Percentiles rank a stretch among this genome's conserved stretches.
Evolutionary conservation across 371 early-diverging fungal species (phyloP).

Genomic region (Mucor ambiguus): DNA sequence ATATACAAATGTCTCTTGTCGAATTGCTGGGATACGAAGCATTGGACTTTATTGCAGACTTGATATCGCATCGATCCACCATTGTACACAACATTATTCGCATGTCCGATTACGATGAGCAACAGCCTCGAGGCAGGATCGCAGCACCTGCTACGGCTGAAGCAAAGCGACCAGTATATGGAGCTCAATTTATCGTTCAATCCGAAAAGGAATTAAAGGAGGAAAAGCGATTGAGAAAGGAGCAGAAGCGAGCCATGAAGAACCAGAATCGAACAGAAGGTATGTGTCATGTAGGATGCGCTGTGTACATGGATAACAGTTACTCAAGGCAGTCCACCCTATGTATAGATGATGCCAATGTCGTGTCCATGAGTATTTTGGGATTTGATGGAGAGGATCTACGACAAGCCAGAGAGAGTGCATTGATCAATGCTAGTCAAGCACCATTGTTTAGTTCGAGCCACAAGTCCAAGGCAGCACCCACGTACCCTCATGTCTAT

Average conservation of each 20-base stretch:
- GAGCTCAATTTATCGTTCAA: constrained; percentile 71
- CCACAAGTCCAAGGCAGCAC: constrained; percentile 33
- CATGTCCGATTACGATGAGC: constrained; percentile 37
- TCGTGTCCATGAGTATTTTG: constrained; percentile 54
- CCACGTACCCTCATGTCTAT: constrained; percentile 64
- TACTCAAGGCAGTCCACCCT: too few species aligned
- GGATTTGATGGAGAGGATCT: constrained; percentile 57
- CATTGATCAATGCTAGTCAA: constrained; percentile 42
- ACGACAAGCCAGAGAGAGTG: constrained; percentile 58
- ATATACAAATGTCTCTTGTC: constrained; percentile 65
- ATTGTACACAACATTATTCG: constrained; percentile 57
- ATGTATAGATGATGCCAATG: constrained; percentile 52
- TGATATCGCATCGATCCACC: constrained; percentile 51
- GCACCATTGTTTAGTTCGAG: constrained; percentile 46
- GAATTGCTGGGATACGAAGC: constrained; percentile 81
- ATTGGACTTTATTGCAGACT: constrained; percentile 64
- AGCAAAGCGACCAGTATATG: constrained; percentile 48
- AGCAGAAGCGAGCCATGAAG: constrained; percentile 61
- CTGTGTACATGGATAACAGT: too few species aligned
- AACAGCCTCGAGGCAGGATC: constrained; percentile 13
- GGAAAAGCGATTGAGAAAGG: constrained; percentile 69
- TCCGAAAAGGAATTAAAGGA: constrained; percentile 70
- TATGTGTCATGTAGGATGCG: background rate
- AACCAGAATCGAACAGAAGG: constrained; percentile 26
- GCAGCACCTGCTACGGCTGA: constrained; percentile 18